A percentile compares a stretch with the other conserved stretches of the same genome.
phyloP scores from a whole-genome alignment of 1,284 basidiomycete genomes.

The Butyriboletus appendiculatus region DNA sequence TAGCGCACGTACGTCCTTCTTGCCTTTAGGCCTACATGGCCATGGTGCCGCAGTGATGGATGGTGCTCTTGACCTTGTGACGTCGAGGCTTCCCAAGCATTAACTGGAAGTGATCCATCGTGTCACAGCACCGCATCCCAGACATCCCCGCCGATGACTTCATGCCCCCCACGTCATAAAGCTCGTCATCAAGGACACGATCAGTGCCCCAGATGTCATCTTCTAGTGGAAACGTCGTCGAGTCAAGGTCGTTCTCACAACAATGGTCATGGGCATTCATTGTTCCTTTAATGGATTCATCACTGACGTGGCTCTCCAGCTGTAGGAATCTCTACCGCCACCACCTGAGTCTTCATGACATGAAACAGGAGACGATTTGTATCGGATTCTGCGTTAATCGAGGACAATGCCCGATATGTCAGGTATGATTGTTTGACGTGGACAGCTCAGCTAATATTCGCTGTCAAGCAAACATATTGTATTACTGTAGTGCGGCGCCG shows the following conservation, averaged over 20 bases:
- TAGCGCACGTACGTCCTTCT: not conserved
- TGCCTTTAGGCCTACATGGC: not conserved
- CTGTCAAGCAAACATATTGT: not conserved
- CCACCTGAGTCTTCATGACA: not conserved
- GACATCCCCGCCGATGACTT: not conserved
- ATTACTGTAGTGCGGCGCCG: not conserved
- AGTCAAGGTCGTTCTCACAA: not conserved
- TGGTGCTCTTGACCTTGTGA: not conserved
- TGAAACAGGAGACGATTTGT: constrained; percentile 4
- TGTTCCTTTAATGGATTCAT: not conserved
- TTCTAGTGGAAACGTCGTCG: not conserved
- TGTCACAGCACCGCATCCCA: not conserved
- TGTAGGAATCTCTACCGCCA: not conserved
- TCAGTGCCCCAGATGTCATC: not conserved
- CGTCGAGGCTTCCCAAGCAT: not conserved
- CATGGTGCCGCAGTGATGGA: not conserved
- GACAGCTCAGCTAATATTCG: not conserved
- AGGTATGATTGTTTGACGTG: not conserved
- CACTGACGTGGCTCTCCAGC: not conserved
- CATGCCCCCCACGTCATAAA: not conserved
- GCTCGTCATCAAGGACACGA: not conserved
- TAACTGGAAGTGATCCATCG: not conserved
- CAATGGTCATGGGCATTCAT: not conserved
- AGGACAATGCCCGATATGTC: too few relatives aligned
- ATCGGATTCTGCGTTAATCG: not conserved